Conservation (phyloP, 2,329 filamentous ascomycete species). For the Fusarium transvaalense region DNA sequence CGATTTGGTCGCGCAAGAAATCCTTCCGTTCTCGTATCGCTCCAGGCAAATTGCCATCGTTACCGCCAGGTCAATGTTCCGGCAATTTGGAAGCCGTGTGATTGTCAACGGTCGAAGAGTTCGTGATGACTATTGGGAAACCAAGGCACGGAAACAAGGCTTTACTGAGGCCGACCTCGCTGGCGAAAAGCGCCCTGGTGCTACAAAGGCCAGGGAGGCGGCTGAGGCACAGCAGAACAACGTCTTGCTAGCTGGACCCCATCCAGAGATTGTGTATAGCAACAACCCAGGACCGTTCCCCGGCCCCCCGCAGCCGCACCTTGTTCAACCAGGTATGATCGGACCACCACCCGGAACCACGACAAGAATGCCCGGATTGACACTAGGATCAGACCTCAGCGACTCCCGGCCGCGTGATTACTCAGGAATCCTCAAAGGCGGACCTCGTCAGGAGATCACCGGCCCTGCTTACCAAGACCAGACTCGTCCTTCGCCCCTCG, state of each 20-base stretch:
- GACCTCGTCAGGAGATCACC: conserved; percentile 89
- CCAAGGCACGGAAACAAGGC: conserved; percentile 95
- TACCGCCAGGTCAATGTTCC: conserved; percentile 97
- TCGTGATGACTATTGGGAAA: conserved; percentile 98
- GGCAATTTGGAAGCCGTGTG: conserved; percentile 95
- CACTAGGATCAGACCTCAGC: conserved; percentile 81
- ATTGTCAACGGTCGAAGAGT: conserved; percentile 91
- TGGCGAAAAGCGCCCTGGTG: conserved; percentile 94
- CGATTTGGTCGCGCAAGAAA: conserved; percentile 93
- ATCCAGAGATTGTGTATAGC: conserved; percentile 90
- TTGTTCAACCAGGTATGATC: conserved; percentile 79
- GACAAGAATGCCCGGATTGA: conserved; percentile 85
- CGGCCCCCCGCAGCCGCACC: conserved; percentile 74
- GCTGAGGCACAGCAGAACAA: conserved; percentile 73
- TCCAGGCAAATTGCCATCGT: conserved; percentile 99
- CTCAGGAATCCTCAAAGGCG: conserved; percentile 79
- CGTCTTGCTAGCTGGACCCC: conserved; percentile 73
- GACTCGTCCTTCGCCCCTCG: conserved; percentile 78
- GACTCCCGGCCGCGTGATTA: conserved; percentile 85
- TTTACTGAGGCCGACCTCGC: conserved; percentile 97
- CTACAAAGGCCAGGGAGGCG: conserved; percentile 87
- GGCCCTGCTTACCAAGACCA: conserved; percentile 91
- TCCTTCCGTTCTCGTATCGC: conserved; percentile 95
- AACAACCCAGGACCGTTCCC: conserved; percentile 76
- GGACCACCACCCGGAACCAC: conserved; percentile 72